Base-by-base conservation (phyloP, 306 rosid genomes). In the Alnus rubra region DNA sequence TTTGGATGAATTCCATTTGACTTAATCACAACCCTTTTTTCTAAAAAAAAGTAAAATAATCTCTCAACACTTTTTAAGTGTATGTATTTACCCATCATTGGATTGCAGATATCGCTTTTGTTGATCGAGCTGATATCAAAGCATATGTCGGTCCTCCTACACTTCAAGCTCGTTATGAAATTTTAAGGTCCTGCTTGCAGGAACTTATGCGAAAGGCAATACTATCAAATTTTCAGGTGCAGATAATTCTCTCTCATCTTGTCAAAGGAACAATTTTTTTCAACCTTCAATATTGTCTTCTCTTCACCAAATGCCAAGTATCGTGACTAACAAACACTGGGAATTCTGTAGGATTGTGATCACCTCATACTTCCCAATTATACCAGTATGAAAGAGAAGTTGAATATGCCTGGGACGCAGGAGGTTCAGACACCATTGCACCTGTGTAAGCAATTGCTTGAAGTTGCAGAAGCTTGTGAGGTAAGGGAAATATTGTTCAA, bases 71-170 rank as follows among this genome's bases (percentile, higher is more conserved):
- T 28, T 31, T 47, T 11, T 53, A 54, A 52, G 39, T 75, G 30
- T 8, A 31, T 30, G 16, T 39, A 79, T 64, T 82, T 70, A 74
- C 79, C 75, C 73, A 50, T 73, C 69, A 28, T 39, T 76, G 70
- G 77, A 74, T 84, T 80, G 87, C 91, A 95, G 98, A 95, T 85
- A 81, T 95, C 68, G 99, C 99, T 72, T 96, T 96, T 88, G 97
- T 96, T 63, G 99, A 95, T 83, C 94, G 98, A 82, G 98, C 99
- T 51, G 98, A 95, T 86, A 93, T 95, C 77, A 95, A 91, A 87
- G 98, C 98, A 74, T 95, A 95, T 75, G 96, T 96, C 33, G 99
- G 99, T 81, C 99, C 99, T 59, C 99, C 99, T 79, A 89, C 97
- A 63, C 91, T 96, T 72, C 88, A 96, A 86, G 99, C 99, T 44